Conservation (phyloP, 1,284 basidiomycete species). For the Leccinum insolens region DNA sequence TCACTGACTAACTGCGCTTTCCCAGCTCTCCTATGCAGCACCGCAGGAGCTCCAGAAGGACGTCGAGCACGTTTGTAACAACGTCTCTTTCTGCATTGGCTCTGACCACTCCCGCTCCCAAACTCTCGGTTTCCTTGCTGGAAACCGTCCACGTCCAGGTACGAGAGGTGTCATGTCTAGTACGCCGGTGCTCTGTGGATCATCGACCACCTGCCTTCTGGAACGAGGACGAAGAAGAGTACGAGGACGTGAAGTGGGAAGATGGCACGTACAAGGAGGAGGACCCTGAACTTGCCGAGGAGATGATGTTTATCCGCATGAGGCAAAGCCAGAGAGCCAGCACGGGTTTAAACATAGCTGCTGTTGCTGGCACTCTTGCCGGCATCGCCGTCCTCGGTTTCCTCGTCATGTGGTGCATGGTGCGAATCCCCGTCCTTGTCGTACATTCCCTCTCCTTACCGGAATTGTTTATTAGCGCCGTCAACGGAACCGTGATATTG, state of each 20-base stretch:
- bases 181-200: conserved; percentile 59
- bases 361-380: conserved; percentile 51
- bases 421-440: conserved; percentile 28
- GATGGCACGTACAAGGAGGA: conserved; percentile 74
- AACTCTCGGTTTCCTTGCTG: conserved; percentile 36
- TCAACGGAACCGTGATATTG: conserved; percentile 41
- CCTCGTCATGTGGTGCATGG: conserved; percentile 56
- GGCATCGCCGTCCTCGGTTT: conserved; percentile 52
- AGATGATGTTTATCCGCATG: conserved; percentile 35
- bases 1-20: conserved; percentile 1
- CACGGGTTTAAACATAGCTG: conserved; percentile 52
- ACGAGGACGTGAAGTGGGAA: conserved; percentile 74
- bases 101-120: conserved; percentile 52
- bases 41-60: conserved; percentile 66
- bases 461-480: conserved; percentile 44
- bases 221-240: conserved; percentile 80
- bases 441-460: conserved; percentile 5
- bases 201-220: conserved; percentile 81
- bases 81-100: conserved; percentile 51
- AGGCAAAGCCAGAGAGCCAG: conserved; percentile 40
- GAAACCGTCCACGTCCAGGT: conserved; percentile 25
- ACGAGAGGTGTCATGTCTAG: conserved; percentile 56
- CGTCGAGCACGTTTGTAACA: conserved; percentile 53
- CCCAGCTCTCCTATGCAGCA: conserved; percentile 73
- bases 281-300: conserved; percentile 62